Evolutionary conservation across 371 early-diverging fungal genomes (phyloP), one percentile per base, ranked within the genome.

Genomic region (Mucor indicus): DNA sequence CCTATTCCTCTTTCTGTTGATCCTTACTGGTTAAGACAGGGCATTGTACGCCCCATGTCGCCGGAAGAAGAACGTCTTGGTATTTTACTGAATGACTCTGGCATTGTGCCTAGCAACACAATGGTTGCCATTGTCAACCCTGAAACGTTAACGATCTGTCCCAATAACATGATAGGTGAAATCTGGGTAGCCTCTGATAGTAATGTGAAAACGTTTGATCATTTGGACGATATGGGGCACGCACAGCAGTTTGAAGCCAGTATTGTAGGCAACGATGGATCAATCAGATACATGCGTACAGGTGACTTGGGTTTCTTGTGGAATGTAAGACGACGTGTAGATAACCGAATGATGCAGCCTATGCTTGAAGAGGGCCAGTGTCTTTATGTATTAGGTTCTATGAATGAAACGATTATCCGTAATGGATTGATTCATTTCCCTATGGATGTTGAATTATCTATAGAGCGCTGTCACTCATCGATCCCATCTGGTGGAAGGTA

Each of bases 51-150:
- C 17, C 67, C 84, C 1, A 50, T 86, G 38, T 68, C 64, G 1
- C 74, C 72, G 10, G 72, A 71, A 36, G 77, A 85, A 17, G 80
- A 83, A 38, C 60, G 71, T 3, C 70, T 67, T 27, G 81, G 75
- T 12, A 46, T 91, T 20, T 48, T 83, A 47, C 56, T 92, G 24
- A 84, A 90, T 52, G 92, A 92, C 53, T 83, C 86, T 16, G 92
- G 93, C 52, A 89, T 79, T 55, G 86, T 88, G 0, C 75, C 83
- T 9, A 81, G 84, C 48, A 83, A 86, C 53, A 89, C 93, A 0
- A 86, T 88, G 68, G 80, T 90, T 3, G 93, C 91, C 17, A 89
- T 93, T 49, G 91, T 92, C 25, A 83, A 93, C 44, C 91, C 92
- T 1, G 77, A 72, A 20, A 85, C 89, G 3, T 66, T 62, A 4